phyloP scores from a whole-genome alignment of 2,329 filamentous ascomycete genomes.

The Aspergillus calidoustus region DNA sequence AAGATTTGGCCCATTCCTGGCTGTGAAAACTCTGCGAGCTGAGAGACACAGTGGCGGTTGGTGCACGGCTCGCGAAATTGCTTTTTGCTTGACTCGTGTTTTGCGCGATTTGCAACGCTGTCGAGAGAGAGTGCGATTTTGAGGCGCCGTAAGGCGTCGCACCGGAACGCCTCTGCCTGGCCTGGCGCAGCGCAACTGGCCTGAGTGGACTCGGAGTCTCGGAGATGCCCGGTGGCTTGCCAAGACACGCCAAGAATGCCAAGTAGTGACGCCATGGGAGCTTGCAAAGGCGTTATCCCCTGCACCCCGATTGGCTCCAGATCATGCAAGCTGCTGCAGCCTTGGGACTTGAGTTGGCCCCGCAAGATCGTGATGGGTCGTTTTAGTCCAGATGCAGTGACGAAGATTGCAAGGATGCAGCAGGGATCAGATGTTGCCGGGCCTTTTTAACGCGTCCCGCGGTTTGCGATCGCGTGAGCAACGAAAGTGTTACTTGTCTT shows the following conservation, averaged over 20 bases:
- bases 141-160: not conserved
- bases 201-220: not conserved
- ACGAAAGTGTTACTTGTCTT: not conserved
- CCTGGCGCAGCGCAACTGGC: too few species aligned
- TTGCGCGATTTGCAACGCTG: not conserved
- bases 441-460: not conserved
- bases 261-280: not conserved
- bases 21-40: constrained; percentile 6
- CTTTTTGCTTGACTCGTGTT: not conserved
- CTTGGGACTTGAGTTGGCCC: not conserved
- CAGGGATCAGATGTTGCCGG: not conserved
- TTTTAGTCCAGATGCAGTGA: not conserved
- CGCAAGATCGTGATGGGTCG: not conserved
- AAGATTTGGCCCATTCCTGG: not conserved
- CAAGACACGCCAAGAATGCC: not conserved
- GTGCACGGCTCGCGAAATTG: not conserved
- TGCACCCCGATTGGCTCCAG: too few species aligned
- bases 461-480: not conserved
- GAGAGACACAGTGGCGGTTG: not conserved
- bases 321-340: not conserved
- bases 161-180: not conserved
- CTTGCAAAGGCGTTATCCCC: not conserved
- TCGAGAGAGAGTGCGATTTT: not conserved
- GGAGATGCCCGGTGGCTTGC: not conserved
- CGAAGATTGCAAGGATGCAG: not conserved